These are phyloP conservation scores for Fusarium transvaalense DNA, from an alignment of 2,329 filamentous ascomycete genomes.

Conservation along the genomic window DNA sequence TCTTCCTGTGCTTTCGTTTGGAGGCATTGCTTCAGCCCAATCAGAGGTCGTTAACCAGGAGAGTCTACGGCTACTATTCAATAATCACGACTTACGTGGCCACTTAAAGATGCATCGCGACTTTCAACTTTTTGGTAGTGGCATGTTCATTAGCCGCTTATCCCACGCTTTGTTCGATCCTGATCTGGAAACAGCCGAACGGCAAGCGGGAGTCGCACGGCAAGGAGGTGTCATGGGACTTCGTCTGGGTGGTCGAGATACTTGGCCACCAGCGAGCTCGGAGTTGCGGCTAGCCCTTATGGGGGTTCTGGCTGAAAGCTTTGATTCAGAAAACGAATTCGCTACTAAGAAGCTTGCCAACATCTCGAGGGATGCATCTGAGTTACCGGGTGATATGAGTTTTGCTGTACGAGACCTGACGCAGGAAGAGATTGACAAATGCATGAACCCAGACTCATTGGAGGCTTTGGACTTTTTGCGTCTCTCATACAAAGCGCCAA, in stretches of 20 bases:
- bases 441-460: slow-evolving; percentile 84
- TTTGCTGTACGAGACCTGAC: slow-evolving; percentile 88
- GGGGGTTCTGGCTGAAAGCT: slow-evolving; percentile 84
- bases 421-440: slow-evolving; percentile 81
- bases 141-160: slow-evolving; percentile 82
- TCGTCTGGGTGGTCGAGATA: slow-evolving; percentile 81
- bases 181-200: slow-evolving; percentile 82
- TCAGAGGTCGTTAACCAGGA: slow-evolving; percentile 81
- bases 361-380: slow-evolving; percentile 50
- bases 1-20: slow-evolving; percentile 78
- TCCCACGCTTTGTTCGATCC: slow-evolving; percentile 88
- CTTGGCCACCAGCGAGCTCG: slow-evolving; percentile 94
- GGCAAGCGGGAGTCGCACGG: slow-evolving; percentile 75
- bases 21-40: slow-evolving; percentile 79
- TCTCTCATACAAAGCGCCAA: slow-evolving; percentile 83
- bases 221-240: slow-evolving; percentile 83
- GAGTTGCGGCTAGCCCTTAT: slow-evolving; percentile 91
- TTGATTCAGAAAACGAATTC: slow-evolving; percentile 55
- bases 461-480: slow-evolving; percentile 94
- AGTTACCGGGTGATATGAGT: slow-evolving; percentile 77
- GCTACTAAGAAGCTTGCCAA: slow-evolving; percentile 45
- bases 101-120: slow-evolving; percentile 82
- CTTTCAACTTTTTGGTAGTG: slow-evolving; percentile 88
- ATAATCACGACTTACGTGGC: slow-evolving; percentile 74
- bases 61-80: slow-evolving; percentile 81